Conservation (phyloP, 495 filamentous ascomycete species). For the Hypoxylon crocopeplum region DNA sequence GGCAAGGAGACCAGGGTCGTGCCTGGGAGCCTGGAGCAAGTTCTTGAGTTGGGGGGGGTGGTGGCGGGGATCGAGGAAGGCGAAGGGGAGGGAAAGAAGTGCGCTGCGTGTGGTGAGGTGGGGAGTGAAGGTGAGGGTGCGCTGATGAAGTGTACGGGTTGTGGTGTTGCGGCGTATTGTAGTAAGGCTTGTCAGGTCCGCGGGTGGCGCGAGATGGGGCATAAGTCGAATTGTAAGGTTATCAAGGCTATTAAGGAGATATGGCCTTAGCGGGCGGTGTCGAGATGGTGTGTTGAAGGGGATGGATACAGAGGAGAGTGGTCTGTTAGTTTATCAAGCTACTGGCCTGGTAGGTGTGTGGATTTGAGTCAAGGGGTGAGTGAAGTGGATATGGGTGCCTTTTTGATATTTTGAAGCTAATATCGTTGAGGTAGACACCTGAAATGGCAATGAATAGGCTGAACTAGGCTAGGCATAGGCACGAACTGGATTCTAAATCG, state of each 20-base stretch:
- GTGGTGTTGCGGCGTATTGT: slow-evolving; percentile 50
- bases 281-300: background rate
- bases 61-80: slow-evolving; percentile 26
- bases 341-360: background rate
- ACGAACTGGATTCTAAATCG: too few relatives aligned
- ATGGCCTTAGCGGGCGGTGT: slow-evolving; percentile 34
- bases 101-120: slow-evolving; percentile 37
- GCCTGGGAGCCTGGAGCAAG: slow-evolving; percentile 39
- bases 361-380: background rate
- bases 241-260: slow-evolving; percentile 47
- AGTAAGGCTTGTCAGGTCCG: slow-evolving; percentile 52
- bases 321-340: background rate
- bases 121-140: slow-evolving; percentile 11
- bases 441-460: too few relatives aligned
- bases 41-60: slow-evolving; percentile 38
- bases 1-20: slow-evolving; percentile 38
- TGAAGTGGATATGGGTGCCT: background rate
- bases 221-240: slow-evolving; percentile 53
- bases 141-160: slow-evolving; percentile 51
- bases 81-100: slow-evolving; percentile 8
- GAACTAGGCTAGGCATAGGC: too few relatives aligned
- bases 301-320: background rate
- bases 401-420: too few relatives aligned
- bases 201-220: slow-evolving; percentile 50
- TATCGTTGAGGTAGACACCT: too few relatives aligned